phyloP scores from a whole-genome alignment of 306 rosid species.

The Rosa rugosa region DNA sequence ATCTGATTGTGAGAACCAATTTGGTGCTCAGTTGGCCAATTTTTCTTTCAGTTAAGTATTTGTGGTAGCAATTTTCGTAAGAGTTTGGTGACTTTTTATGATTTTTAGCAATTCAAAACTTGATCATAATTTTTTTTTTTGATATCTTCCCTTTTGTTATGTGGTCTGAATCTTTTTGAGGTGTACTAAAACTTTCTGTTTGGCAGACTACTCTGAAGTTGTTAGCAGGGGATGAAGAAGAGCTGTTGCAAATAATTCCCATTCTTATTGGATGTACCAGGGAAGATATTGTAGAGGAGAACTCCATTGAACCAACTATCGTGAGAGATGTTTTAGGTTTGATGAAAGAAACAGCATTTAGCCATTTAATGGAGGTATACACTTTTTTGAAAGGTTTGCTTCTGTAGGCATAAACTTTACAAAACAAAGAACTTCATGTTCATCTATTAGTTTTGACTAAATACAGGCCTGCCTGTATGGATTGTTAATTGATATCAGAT shows the following conservation, averaged over 20 bases:
- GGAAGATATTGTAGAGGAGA: slow-evolving; percentile 47
- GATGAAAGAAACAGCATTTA: slow-evolving; percentile 69
- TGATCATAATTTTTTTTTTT: not conserved
- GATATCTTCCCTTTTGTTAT: not conserved
- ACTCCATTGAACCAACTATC: slow-evolving; percentile 30
- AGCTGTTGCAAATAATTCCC: slow-evolving; percentile 60
- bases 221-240: slow-evolving; percentile 64
- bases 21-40: not conserved
- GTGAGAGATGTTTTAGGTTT: slow-evolving; percentile 43
- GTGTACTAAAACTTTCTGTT: slow-evolving; percentile 16
- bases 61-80: slow-evolving; percentile 7
- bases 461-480: not conserved
- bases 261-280: slow-evolving; percentile 67
- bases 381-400: slow-evolving; percentile 9
- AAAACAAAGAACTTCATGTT: not conserved
- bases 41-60: not conserved
- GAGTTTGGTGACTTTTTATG: slow-evolving; percentile 3
- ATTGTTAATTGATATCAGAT: slow-evolving; percentile 5
- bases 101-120: not conserved
- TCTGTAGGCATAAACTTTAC: not conserved
- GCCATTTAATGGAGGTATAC: slow-evolving; percentile 95
- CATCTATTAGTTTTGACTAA: not conserved
- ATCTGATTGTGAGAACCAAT: not conserved
- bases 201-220: slow-evolving; percentile 80
- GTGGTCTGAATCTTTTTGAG: slow-evolving; percentile 13